Evolutionary conservation across 1,139 yeast genomes (phyloP).

Genomic region (Blastobotrys arbuscula): DNA sequence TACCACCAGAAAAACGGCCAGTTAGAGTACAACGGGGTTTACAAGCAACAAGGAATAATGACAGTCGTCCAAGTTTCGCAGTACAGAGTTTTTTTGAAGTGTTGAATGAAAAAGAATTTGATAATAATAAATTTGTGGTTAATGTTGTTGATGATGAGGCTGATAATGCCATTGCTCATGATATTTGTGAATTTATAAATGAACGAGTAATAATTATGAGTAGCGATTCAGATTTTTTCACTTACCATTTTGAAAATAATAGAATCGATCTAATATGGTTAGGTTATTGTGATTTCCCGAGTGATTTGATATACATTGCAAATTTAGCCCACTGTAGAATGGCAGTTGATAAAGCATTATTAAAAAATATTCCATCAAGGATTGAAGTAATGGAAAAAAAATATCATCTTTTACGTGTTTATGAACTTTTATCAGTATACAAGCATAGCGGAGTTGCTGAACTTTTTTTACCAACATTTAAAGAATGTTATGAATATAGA

Average conservation of each 20-base stretch:
- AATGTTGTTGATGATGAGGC: constrained; percentile 18
- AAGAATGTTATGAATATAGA: constrained; percentile 6
- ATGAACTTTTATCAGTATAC: constrained; percentile 15
- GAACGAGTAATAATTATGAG: constrained; percentile 11
- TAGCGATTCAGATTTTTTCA: constrained; percentile 19
- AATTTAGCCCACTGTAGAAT: not conserved
- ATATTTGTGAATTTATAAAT: not conserved
- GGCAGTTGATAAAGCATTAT: not conserved
- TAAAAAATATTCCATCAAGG: not conserved
- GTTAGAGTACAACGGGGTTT: not conserved
- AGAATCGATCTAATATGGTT: constrained; percentile 4
- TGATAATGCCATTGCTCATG: constrained; percentile 17
- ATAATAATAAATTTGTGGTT: not conserved
- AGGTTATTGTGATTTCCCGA: constrained; percentile 4
- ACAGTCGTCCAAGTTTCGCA: constrained; percentile 4
- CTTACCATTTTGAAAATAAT: constrained; percentile 9
- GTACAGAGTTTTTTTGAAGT: constrained; percentile 11
- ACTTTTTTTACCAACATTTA: constrained; percentile 12
- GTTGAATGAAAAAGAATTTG: constrained; percentile 4
- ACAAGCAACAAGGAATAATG: not conserved
- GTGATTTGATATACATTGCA: not conserved
- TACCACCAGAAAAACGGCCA: constrained; percentile 10
- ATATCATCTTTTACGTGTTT: constrained; percentile 1
- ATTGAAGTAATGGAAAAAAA: not conserved
- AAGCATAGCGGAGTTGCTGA: constrained; percentile 3